Evolutionary conservation across 371 early-diverging fungal species (phyloP).

Genomic region (Mortierella sp.): DNA sequence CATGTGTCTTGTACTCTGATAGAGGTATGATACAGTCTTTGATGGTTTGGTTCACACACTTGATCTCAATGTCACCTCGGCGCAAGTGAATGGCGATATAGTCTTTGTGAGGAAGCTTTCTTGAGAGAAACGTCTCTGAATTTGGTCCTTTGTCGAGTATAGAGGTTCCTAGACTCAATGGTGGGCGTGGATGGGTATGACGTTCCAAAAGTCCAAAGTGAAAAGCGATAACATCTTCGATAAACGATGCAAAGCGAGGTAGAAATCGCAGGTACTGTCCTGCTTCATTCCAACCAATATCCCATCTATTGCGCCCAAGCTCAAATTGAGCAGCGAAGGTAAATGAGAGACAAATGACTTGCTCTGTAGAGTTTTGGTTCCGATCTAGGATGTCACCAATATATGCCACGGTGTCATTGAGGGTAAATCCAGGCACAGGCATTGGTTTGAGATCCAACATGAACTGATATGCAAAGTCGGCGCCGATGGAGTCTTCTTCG

Average conservation of each 20-base stretch:
- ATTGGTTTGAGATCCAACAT: constrained; percentile 31
- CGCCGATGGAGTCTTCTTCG: constrained; percentile 46
- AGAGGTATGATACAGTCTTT: constrained; percentile 38
- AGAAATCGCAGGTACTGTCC: constrained; percentile 42
- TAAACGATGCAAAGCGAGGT: constrained; percentile 44
- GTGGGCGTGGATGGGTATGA: constrained; percentile 34
- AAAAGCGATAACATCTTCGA: constrained; percentile 45
- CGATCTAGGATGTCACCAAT: constrained; percentile 39
- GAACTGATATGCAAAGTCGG: constrained; percentile 50
- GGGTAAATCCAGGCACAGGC: constrained; percentile 29
- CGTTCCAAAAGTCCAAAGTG: constrained; percentile 25
- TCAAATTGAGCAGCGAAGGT: constrained; percentile 47
- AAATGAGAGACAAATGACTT: constrained; percentile 38
- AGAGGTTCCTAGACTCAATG: constrained; percentile 36
- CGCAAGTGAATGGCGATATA: constrained; percentile 53
- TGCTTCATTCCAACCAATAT: constrained; percentile 26
- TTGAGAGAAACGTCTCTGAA: constrained; percentile 22
- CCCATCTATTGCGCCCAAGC: constrained; percentile 35
- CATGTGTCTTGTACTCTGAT: constrained; percentile 33
- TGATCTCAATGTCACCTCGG: constrained; percentile 44
- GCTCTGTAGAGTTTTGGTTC: constrained; percentile 40
- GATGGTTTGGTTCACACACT: constrained; percentile 20
- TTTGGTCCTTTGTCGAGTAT: constrained; percentile 29
- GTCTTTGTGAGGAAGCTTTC: constrained; percentile 27
- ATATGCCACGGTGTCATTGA: constrained; percentile 9